These are phyloP conservation scores for Termitomyces sp. DNA, from an alignment of 768 basidiomycete genomes.

Conservation along the genomic window DNA sequence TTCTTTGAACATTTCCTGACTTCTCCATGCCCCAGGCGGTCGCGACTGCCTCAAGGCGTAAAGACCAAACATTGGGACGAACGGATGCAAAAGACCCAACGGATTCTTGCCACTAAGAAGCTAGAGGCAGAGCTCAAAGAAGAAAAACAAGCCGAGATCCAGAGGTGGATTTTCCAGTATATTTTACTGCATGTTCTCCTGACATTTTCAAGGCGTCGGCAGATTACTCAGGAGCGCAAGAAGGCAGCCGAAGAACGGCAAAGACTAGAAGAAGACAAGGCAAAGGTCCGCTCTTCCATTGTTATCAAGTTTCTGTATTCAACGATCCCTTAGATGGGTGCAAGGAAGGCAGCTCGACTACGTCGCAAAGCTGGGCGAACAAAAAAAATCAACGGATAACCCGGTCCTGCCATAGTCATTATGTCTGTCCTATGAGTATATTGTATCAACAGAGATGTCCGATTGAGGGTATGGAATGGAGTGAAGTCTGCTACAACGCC, in stretches of 20 bases:
- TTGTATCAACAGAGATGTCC: conserved; percentile 6
- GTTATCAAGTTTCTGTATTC: neutral
- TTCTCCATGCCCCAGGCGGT: conserved; percentile 42
- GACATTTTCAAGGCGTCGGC: conserved; percentile 44
- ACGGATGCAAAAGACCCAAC: conserved; percentile 64
- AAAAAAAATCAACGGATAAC: conserved; percentile 76
- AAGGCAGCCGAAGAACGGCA: conserved; percentile 68
- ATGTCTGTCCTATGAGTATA: conserved; percentile 7
- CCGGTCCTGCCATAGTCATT: neutral
- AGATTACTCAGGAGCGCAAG: conserved; percentile 67
- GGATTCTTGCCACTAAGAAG: conserved; percentile 66
- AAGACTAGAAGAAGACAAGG: conserved; percentile 61
- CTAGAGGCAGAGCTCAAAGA: conserved; percentile 69
- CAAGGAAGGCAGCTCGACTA: conserved; percentile 67
- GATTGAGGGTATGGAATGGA: conserved; percentile 1
- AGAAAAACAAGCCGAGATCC: conserved; percentile 66
- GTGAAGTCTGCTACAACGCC: conserved; percentile 43
- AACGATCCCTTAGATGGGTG: conserved; percentile 59
- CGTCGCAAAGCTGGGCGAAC: conserved; percentile 69
- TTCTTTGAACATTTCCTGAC: conserved; percentile 5
- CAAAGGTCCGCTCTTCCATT: conserved; percentile 38
- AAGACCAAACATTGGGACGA: conserved; percentile 65
- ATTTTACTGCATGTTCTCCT: conserved; percentile 1
- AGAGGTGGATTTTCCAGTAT: conserved; percentile 37
- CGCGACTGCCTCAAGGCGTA: conserved; percentile 59